These are phyloP conservation scores for Chrysanthemum seticuspe DNA, from an alignment of 129 eudicot species.

Conservation along the genomic window DNA sequence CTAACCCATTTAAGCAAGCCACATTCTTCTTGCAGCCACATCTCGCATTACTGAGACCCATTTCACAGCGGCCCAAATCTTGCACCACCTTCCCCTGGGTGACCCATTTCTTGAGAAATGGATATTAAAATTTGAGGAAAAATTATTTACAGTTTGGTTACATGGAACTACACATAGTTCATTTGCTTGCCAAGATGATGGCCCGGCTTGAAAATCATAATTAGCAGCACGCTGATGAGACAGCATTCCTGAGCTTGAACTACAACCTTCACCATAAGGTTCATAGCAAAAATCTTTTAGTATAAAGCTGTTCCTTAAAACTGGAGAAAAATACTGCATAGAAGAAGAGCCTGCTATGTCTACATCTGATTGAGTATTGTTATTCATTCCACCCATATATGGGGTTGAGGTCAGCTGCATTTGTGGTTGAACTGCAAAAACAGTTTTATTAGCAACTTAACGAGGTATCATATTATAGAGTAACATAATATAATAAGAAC, in stretches of 20 bases:
- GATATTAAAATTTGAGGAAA: slow-evolving; percentile 26
- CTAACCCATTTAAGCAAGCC: background rate
- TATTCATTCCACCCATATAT: slow-evolving; percentile 11
- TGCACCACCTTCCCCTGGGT: slow-evolving; percentile 42
- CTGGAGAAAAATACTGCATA: slow-evolving; percentile 28
- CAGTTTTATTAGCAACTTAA: slow-evolving; percentile 8
- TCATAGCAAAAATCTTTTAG: slow-evolving; percentile 21
- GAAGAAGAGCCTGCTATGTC: slow-evolving; percentile 17
- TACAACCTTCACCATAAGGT: slow-evolving; percentile 37
- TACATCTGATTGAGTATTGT: background rate
- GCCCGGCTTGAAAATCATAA: slow-evolving; percentile 22
- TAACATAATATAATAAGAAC: background rate
- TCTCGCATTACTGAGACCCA: slow-evolving; percentile 34
- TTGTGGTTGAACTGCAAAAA: slow-evolving; percentile 31
- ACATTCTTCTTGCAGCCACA: slow-evolving; percentile 29
- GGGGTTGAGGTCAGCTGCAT: slow-evolving; percentile 24
- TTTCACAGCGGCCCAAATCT: slow-evolving; percentile 39
- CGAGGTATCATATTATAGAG: background rate
- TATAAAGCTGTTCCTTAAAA: slow-evolving; percentile 27
- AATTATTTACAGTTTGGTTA: slow-evolving; percentile 16
- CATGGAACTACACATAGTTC: slow-evolving; percentile 6
- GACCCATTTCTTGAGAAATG: slow-evolving; percentile 22
- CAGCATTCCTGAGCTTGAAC: slow-evolving; percentile 21
- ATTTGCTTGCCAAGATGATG: slow-evolving; percentile 23
- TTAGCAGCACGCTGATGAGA: slow-evolving; percentile 21